These are phyloP conservation scores for Colletotrichum tabaci DNA, from an alignment of 2,329 filamentous ascomycete species.

Conservation along the genomic window DNA sequence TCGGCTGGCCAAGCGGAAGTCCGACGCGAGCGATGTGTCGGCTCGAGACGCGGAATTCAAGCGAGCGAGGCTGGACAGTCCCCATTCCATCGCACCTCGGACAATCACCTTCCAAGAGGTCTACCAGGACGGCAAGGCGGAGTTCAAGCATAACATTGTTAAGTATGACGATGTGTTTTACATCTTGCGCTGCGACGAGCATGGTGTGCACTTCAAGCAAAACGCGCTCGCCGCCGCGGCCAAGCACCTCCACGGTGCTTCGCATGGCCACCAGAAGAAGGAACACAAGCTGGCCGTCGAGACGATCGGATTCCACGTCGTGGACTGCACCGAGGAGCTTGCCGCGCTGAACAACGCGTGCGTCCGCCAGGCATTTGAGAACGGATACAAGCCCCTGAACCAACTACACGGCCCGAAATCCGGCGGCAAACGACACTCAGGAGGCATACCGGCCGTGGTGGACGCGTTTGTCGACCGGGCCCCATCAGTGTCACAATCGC, in stretches of 20 bases:
- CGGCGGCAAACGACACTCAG: conserved; percentile 35
- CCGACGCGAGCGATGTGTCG: conserved; percentile 10
- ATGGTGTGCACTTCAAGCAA: conserved; percentile 43
- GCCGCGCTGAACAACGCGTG: conserved; percentile 40
- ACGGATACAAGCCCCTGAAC: conserved; percentile 42
- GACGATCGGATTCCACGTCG: conserved; percentile 40
- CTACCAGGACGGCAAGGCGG: conserved; percentile 43
- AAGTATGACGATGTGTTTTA: conserved; percentile 41
- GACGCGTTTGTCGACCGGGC: neutral
- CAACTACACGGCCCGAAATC: conserved; percentile 38
- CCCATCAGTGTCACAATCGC: neutral
- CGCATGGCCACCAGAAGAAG: conserved; percentile 39
- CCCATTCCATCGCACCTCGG: conserved; percentile 12
- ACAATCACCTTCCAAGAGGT: conserved; percentile 45
- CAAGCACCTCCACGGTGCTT: conserved; percentile 41
- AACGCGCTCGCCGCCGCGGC: conserved; percentile 40
- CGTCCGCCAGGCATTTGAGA: conserved; percentile 38
- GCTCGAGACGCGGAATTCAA: conserved; percentile 15
- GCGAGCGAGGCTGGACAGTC: conserved; percentile 15
- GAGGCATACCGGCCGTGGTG: neutral
- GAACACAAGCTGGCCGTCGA: conserved; percentile 35
- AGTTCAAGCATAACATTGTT: conserved; percentile 44
- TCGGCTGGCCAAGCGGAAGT: conserved; percentile 27
- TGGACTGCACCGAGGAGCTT: conserved; percentile 40
- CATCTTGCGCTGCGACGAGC: conserved; percentile 45